Conservation (phyloP, 169 alveolate species). For the Cryptosporidium muris region DNA sequence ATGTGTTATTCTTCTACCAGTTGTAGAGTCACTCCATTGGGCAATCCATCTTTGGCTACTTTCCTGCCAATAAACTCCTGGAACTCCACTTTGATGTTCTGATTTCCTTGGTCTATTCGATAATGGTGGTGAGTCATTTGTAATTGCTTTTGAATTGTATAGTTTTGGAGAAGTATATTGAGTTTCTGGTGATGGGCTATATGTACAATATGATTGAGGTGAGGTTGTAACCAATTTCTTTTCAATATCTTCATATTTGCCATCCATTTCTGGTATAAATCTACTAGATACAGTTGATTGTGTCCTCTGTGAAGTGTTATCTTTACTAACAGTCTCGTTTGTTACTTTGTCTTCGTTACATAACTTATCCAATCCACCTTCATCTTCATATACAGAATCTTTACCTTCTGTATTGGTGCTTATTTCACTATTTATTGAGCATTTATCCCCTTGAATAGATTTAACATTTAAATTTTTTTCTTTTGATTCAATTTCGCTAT, state of each 20-base stretch:
- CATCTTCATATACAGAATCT: slow-evolving; percentile 5
- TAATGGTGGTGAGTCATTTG: too few species aligned
- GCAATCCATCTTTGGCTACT: slow-evolving; percentile 71
- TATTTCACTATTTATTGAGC: background rate
- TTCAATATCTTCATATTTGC: background rate
- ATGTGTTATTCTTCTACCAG: slow-evolving; percentile 72
- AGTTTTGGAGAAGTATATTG: too few species aligned
- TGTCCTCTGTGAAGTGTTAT: too few species aligned
- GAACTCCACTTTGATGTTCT: slow-evolving; percentile 70
- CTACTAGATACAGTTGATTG: too few species aligned
- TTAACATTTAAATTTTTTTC: background rate
- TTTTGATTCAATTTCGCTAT: background rate
- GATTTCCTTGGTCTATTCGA: slow-evolving; percentile 42
- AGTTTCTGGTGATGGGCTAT: too few species aligned
- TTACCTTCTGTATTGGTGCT: background rate
- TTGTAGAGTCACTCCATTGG: slow-evolving; percentile 66
- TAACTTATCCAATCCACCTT: background rate
- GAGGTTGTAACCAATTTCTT: background rate
- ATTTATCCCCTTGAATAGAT: too few species aligned
- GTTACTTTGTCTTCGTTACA: slow-evolving; percentile 1
- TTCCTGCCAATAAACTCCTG: slow-evolving; percentile 72
- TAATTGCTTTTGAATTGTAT: too few species aligned
- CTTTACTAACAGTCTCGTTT: background rate
- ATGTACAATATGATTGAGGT: too few species aligned
- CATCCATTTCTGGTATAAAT: too few species aligned